Evolutionary conservation across 768 basidiomycete species (phyloP).

Genomic region (Chalciporus chontae): DNA sequence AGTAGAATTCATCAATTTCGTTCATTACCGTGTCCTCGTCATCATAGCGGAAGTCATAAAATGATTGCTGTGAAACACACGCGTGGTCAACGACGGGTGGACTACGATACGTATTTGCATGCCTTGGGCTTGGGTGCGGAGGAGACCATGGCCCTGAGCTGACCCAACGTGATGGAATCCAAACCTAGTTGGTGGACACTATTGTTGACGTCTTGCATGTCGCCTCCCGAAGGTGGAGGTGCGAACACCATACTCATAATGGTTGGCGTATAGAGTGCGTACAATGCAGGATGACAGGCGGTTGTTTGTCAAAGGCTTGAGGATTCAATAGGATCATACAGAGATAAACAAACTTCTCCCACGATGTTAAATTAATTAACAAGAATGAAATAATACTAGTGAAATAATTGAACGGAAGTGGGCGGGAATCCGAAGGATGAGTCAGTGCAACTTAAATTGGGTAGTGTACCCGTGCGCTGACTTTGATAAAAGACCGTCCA

Average conservation of each 20-base stretch:
- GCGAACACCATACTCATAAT: slow-evolving; percentile 34
- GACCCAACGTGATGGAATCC: slow-evolving; percentile 78
- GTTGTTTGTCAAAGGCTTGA: slow-evolving; percentile 26
- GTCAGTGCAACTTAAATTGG: neutral
- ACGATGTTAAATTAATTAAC: no score
- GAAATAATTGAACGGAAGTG: neutral
- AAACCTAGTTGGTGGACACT: slow-evolving; percentile 41
- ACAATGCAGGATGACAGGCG: neutral
- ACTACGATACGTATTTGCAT: slow-evolving; percentile 20
- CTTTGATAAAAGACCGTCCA: slow-evolving; percentile 2
- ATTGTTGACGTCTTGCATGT: slow-evolving; percentile 30
- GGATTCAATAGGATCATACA: slow-evolving; percentile 25
- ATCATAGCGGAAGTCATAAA: slow-evolving; percentile 91
- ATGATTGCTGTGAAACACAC: slow-evolving; percentile 59
- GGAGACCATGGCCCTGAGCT: slow-evolving; percentile 70
- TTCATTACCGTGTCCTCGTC: slow-evolving; percentile 95
- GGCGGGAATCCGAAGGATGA: slow-evolving; percentile 8
- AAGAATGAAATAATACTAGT: no score
- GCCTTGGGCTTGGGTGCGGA: slow-evolving; percentile 76
- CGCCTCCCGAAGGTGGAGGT: slow-evolving; percentile 24
- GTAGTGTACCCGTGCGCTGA: slow-evolving; percentile 1
- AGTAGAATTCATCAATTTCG: slow-evolving; percentile 97
- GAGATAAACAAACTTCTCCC: slow-evolving; percentile 7
- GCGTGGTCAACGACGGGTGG: slow-evolving; percentile 15
- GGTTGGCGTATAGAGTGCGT: neutral